Percentiles rank a stretch among this genome's conserved stretches.
phyloP scores from a whole-genome alignment of 306 rosid genomes.

The Herpetospermum pedunculosum region DNA sequence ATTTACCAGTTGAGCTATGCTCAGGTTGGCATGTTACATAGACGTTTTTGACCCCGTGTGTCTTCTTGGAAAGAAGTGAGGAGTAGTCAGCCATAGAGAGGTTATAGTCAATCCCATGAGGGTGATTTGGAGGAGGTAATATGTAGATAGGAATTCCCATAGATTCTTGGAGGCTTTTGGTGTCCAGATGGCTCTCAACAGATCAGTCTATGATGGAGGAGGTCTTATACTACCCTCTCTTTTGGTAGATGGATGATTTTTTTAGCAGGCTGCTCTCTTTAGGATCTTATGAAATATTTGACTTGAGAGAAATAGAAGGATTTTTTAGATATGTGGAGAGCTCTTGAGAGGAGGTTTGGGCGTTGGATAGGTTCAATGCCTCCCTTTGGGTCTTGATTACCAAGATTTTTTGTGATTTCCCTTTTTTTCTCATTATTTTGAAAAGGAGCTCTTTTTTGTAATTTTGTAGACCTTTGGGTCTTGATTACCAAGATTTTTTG shows the following conservation, averaged over 20 bases:
- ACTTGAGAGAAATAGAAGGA: background rate
- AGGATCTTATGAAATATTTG: background rate
- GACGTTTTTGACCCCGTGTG: background rate
- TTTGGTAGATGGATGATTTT: background rate
- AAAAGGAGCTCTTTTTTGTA: background rate
- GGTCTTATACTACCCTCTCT: background rate
- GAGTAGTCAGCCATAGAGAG: background rate
- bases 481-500: background rate
- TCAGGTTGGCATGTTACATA: background rate
- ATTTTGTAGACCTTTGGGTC: no score
- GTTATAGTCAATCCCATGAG: no score
- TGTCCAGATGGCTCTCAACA: background rate
- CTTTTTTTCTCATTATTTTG: background rate
- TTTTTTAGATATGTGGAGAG: background rate
- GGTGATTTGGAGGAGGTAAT: no score
- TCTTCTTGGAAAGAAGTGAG: background rate
- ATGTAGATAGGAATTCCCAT: background rate
- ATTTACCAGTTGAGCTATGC: background rate
- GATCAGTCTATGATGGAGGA: background rate
- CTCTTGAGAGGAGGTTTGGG: background rate
- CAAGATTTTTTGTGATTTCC: background rate
- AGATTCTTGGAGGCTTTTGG: background rate
- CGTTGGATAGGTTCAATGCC: background rate
- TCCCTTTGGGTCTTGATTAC: background rate
- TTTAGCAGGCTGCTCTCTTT: background rate